phyloP scores from a whole-genome alignment of 1,139 yeast genomes.

The Pichia inconspicua region DNA sequence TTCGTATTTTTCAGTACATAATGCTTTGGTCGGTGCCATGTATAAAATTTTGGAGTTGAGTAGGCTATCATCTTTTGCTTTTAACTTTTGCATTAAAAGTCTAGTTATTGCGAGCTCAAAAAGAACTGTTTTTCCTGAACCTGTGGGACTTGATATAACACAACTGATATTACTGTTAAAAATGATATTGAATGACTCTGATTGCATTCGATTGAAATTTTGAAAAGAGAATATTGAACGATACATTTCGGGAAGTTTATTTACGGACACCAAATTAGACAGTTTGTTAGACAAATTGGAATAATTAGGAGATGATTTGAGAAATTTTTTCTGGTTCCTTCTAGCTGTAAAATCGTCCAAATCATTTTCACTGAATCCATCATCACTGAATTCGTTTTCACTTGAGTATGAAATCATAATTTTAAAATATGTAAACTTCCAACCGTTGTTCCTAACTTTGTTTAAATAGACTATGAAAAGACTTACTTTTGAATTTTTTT shows the following conservation, averaged over 20 bases:
- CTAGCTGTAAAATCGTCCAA: not conserved
- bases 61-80: constrained; percentile 13
- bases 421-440: too few relatives aligned
- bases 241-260: constrained; percentile 12
- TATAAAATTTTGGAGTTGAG: constrained; percentile 34
- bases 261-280: not conserved
- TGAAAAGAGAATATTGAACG: constrained; percentile 30
- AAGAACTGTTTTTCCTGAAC: constrained; percentile 50
- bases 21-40: constrained; percentile 49
- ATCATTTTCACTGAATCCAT: not conserved
- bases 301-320: not conserved
- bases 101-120: constrained; percentile 46
- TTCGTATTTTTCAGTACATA: constrained; percentile 37
- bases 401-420: not conserved
- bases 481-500: not conserved
- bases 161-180: constrained; percentile 34
- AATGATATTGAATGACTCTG: constrained; percentile 33
- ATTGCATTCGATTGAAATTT: constrained; percentile 43
- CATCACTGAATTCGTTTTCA: not conserved
- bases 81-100: constrained; percentile 21
- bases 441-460: too few relatives aligned
- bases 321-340: not conserved
- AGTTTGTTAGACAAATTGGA: not conserved
- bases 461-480: too few relatives aligned
- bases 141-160: constrained; percentile 48